These are phyloP conservation scores for Clavispora asparagi DNA, from an alignment of 805 yeast species.

Conservation along the genomic window DNA sequence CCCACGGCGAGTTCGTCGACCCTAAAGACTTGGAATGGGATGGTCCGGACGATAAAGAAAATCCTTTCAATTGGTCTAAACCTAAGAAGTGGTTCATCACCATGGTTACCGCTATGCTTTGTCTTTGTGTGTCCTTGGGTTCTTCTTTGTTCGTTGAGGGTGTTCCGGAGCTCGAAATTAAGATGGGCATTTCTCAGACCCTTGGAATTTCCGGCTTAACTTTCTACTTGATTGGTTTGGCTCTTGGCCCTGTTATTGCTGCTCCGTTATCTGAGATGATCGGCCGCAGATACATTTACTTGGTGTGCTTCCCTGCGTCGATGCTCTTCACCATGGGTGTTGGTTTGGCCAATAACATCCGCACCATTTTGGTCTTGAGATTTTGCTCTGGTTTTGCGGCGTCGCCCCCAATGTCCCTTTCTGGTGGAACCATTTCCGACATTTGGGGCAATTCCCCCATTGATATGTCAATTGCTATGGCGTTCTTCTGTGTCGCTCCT, in stretches of 20 bases:
- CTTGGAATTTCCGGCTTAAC: slow-evolving; percentile 65
- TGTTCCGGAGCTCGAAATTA: slow-evolving; percentile 45
- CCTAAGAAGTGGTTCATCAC: slow-evolving; percentile 52
- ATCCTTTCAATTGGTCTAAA: slow-evolving; percentile 66
- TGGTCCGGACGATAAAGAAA: slow-evolving; percentile 51
- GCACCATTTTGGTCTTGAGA: slow-evolving; percentile 57
- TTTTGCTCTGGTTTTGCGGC: slow-evolving; percentile 73
- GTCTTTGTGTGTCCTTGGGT: slow-evolving; percentile 70
- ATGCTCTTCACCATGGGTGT: slow-evolving; percentile 18
- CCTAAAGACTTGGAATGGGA: slow-evolving; percentile 48
- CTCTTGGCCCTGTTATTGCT: slow-evolving; percentile 63
- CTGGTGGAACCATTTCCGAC: slow-evolving; percentile 80
- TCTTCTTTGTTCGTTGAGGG: slow-evolving; percentile 69
- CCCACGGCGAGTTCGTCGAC: slow-evolving; percentile 8
- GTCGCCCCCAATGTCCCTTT: slow-evolving; percentile 78
- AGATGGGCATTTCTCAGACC: slow-evolving; percentile 53
- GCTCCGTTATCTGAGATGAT: slow-evolving; percentile 45
- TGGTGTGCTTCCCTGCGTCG: slow-evolving; percentile 12
- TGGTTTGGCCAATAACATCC: slow-evolving; percentile 11
- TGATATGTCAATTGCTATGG: slow-evolving; percentile 68
- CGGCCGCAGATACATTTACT: slow-evolving; percentile 14
- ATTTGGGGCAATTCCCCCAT: slow-evolving; percentile 54
- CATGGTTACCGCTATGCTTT: slow-evolving; percentile 46
- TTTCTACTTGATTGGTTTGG: slow-evolving; percentile 65
- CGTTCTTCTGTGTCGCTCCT: slow-evolving; percentile 51